These are phyloP conservation scores for Parastagonospora avenae DNA, from an alignment of 2,329 filamentous ascomycete genomes.

Conservation along the genomic window DNA sequence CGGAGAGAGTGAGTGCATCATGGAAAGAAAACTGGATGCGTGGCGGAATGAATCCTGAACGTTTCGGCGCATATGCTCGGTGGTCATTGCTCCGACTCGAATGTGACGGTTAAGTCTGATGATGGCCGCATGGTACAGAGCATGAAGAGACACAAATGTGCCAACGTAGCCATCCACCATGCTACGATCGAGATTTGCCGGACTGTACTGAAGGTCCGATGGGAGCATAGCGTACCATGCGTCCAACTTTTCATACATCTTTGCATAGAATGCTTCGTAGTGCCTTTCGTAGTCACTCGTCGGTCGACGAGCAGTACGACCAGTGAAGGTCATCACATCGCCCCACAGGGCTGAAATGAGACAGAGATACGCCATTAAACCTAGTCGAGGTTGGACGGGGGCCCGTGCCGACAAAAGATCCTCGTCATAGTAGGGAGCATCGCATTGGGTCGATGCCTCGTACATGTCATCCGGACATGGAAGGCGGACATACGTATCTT, in stretches of 20 bases:
- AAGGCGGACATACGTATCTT: conserved; percentile 70
- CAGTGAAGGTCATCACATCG: conserved; percentile 65
- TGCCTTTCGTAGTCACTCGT: conserved; percentile 50
- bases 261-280: conserved; percentile 59
- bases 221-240: conserved; percentile 66
- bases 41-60: conserved; percentile 34
- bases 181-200: conserved; percentile 63
- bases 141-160: conserved; percentile 67
- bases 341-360: conserved; percentile 70
- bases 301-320: conserved; percentile 56
- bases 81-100: conserved; percentile 30
- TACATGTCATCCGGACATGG: conserved; percentile 67
- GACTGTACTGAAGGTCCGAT: conserved; percentile 58
- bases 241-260: conserved; percentile 58
- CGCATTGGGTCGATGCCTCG: conserved; percentile 63
- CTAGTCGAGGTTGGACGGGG: conserved; percentile 43
- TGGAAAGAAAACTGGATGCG: conserved; percentile 36
- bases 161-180: conserved; percentile 61
- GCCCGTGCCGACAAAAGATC: conserved; percentile 50
- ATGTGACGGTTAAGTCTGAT: conserved; percentile 69
- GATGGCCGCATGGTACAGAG: conserved; percentile 68
- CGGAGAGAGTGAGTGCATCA: conserved; percentile 40
- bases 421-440: conserved; percentile 66
- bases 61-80: conserved; percentile 39
- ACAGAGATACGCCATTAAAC: conserved; percentile 64